These are phyloP conservation scores for Effrenium voratum DNA, from an alignment of 73 alveolate genomes.

Conservation along the genomic window DNA sequence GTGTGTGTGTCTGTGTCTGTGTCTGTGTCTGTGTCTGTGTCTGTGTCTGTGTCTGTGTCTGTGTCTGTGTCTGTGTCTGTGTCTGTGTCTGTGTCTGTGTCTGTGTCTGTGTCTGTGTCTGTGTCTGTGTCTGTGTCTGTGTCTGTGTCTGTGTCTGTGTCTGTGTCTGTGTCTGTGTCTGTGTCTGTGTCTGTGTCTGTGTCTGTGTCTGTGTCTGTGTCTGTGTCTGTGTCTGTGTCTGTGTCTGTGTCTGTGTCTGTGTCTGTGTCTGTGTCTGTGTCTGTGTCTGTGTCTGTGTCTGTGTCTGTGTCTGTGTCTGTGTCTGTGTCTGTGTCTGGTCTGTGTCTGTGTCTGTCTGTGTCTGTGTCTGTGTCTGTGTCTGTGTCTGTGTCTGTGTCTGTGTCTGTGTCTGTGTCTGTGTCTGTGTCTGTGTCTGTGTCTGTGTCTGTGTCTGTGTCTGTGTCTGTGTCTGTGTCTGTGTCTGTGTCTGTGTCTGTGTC, in stretches of 20 bases:
- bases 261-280: not conserved
- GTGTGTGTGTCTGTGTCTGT: not conserved
- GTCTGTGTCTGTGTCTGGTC: too few relatives aligned
- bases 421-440: not conserved
- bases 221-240: not conserved
- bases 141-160: not conserved
- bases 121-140: not conserved
- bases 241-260: not conserved
- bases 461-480: slow-evolving; percentile 4
- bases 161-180: not conserved
- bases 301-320: slow-evolving; percentile 4
- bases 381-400: slow-evolving; percentile 4
- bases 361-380: slow-evolving; percentile 4
- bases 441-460: slow-evolving; percentile 4
- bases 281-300: not conserved
- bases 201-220: not conserved
- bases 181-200: not conserved
- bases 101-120: not conserved
- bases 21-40: not conserved
- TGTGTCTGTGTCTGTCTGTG: not conserved
- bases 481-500: not conserved
- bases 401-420: not conserved
- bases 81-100: slow-evolving; percentile 4
- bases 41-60: not conserved
- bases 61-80: not conserved